A percentile compares a stretch with the other conserved stretches of the same genome.
These are phyloP conservation scores for Sedum album DNA, from an alignment of 164 flowering plant genomes.

Conservation along the genomic window DNA sequence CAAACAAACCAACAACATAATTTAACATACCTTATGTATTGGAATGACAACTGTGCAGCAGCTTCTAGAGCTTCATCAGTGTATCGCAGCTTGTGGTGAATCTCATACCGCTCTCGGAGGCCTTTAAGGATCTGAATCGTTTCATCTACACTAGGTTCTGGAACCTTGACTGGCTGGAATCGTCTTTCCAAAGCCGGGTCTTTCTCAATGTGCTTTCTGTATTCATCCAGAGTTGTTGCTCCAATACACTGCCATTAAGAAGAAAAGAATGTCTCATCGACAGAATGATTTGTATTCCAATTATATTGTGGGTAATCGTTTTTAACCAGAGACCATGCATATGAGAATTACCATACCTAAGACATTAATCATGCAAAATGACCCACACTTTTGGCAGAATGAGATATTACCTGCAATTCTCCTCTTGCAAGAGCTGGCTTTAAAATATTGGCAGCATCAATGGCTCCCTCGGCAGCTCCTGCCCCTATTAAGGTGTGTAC, in stretches of 20 bases:
- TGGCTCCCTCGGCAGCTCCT: constrained; percentile 96
- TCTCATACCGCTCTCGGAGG: constrained; percentile 91
- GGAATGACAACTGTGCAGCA: constrained; percentile 84
- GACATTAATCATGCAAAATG: too few species aligned
- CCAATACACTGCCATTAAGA: constrained; percentile 73
- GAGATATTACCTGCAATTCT: constrained; percentile 71
- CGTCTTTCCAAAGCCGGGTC: constrained; percentile 96
- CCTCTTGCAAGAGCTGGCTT: constrained; percentile 99
- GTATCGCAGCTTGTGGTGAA: constrained; percentile 92
- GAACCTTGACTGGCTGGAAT: constrained; percentile 94
- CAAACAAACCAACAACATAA: background rate
- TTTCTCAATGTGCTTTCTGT: constrained; percentile 94
- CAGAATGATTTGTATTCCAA: background rate
- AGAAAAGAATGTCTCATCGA: background rate
- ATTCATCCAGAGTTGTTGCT: constrained; percentile 95
- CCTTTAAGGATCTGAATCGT: constrained; percentile 82
- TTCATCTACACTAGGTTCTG: constrained; percentile 93
- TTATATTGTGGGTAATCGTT: too few species aligned
- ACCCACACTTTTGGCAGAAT: too few species aligned
- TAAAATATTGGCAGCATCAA: constrained; percentile 97
- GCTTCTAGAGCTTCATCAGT: constrained; percentile 86
- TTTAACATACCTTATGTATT: constrained; percentile 69
- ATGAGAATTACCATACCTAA: too few species aligned
- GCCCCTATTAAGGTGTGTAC: constrained; percentile 97
- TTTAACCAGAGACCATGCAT: too few species aligned